phyloP scores from a whole-genome alignment of 2,329 filamentous ascomycete species.

The Aspergillus transmontanensis region DNA sequence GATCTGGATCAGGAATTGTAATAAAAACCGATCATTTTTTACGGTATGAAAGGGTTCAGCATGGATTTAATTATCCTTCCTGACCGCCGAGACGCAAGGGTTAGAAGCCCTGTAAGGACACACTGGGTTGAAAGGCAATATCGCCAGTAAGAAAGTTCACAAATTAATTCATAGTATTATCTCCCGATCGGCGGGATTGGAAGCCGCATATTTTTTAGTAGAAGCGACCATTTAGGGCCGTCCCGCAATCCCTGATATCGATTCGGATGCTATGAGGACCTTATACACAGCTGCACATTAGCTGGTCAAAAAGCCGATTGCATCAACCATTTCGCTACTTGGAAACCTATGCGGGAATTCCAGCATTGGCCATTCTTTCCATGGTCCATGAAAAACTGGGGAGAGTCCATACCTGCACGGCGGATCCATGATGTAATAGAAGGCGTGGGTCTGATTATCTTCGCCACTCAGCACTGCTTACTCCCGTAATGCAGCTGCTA shows the following conservation, averaged over 20 bases:
- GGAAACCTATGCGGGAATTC: not conserved
- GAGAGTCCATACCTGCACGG: not conserved
- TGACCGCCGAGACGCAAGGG: not conserved
- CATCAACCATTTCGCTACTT: not conserved
- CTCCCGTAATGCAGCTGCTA: too few species aligned
- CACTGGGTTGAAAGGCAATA: not conserved
- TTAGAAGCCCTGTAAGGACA: not conserved
- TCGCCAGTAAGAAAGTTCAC: not conserved
- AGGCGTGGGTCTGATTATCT: not conserved
- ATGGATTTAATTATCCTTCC: too few species aligned
- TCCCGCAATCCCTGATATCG: not conserved
- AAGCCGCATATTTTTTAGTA: not conserved
- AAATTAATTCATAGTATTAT: not conserved
- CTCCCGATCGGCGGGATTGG: not conserved
- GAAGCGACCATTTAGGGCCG: not conserved
- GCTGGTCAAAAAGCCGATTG: not conserved
- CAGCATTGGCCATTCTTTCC: not conserved
- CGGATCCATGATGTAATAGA: not conserved
- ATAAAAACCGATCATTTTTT: not conserved
- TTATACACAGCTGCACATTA: not conserved
- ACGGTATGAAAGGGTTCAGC: not conserved
- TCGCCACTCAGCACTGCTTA: not conserved
- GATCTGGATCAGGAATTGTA: not conserved
- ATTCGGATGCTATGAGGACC: not conserved
- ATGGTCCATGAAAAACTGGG: not conserved